Evolutionary conservation across 148 eudicot species (phyloP).

Genomic region (Vaccinium macrocarpon): DNA sequence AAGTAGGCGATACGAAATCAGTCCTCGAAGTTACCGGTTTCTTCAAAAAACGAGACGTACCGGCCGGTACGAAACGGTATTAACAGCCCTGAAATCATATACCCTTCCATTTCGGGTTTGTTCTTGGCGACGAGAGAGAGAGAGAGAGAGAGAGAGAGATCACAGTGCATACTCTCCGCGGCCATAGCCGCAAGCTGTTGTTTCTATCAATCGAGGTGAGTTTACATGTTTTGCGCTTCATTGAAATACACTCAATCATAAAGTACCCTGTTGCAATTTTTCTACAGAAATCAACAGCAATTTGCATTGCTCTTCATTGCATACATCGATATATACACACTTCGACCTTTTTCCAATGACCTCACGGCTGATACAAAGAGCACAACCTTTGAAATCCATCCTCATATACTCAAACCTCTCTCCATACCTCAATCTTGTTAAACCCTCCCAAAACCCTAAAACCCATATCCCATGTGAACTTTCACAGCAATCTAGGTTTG

Average conservation of each 20-base stretch:
- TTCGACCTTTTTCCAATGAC: slow-evolving; percentile 30
- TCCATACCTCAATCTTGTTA: slow-evolving; percentile 11
- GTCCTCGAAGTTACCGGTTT: too few species aligned
- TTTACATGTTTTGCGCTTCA: neutral
- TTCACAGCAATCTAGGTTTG: slow-evolving; percentile 24
- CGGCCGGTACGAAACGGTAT: too few species aligned
- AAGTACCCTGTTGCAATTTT: neutral
- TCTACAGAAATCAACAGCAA: neutral
- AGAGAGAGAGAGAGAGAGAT: neutral
- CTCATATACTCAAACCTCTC: slow-evolving; percentile 21
- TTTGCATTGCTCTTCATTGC: neutral
- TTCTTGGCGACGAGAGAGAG: too few species aligned
- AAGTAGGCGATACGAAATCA: too few species aligned
- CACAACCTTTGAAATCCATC: slow-evolving; percentile 21
- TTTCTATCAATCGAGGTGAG: neutral
- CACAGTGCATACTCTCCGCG: neutral
- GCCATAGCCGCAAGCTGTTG: slow-evolving; percentile 4
- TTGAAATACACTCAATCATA: neutral
- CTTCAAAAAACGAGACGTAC: too few species aligned
- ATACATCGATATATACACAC: neutral
- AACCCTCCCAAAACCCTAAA: slow-evolving; percentile 42
- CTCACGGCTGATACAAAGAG: slow-evolving; percentile 30
- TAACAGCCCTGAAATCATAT: neutral
- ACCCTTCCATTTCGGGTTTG: neutral
- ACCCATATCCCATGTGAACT: neutral